Evolutionary conservation across 306 rosid genomes (phyloP).

Genomic region (Lathyrus oleraceus): DNA sequence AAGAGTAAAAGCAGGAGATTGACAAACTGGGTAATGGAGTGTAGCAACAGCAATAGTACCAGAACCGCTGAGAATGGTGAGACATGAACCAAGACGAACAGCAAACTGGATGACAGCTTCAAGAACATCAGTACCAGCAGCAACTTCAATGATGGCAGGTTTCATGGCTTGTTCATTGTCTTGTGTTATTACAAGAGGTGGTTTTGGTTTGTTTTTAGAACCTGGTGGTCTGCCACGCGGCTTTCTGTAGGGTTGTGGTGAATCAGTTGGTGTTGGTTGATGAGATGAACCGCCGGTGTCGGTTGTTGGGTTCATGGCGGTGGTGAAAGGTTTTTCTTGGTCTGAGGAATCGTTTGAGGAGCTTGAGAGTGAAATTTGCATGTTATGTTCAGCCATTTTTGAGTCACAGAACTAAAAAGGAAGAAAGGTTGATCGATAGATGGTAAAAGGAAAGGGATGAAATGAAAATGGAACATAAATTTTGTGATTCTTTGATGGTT

Average conservation of each 20-base stretch:
- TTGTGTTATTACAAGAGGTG: conserved; percentile 54
- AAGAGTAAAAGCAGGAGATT: conserved; percentile 22
- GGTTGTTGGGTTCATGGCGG: too few relatives aligned
- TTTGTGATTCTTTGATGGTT: neutral
- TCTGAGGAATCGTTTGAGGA: neutral
- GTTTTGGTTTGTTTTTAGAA: conserved; percentile 68
- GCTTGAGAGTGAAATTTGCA: neutral
- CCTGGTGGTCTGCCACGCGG: conserved; percentile 74
- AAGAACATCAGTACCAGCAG: conserved; percentile 55
- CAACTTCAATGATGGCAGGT: conserved; percentile 50
- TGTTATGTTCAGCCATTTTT: neutral
- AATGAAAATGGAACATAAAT: neutral
- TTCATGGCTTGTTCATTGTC: conserved; percentile 44
- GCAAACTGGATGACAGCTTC: conserved; percentile 48
- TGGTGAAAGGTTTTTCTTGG: neutral
- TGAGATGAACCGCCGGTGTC: neutral
- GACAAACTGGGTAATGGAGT: conserved; percentile 45
- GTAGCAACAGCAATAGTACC: conserved; percentile 54
- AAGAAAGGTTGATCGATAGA: neutral
- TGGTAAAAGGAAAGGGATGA: neutral
- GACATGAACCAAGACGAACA: conserved; percentile 27
- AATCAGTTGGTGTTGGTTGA: neutral
- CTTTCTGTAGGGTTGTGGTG: conserved; percentile 24
- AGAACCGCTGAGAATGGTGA: conserved; percentile 45
- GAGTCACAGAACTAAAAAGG: neutral